A percentile compares a stretch with the other conserved stretches of the same genome.
Evolutionary conservation across 345 rosid genomes (phyloP).

Genomic region (Capsella bursapastoris): DNA sequence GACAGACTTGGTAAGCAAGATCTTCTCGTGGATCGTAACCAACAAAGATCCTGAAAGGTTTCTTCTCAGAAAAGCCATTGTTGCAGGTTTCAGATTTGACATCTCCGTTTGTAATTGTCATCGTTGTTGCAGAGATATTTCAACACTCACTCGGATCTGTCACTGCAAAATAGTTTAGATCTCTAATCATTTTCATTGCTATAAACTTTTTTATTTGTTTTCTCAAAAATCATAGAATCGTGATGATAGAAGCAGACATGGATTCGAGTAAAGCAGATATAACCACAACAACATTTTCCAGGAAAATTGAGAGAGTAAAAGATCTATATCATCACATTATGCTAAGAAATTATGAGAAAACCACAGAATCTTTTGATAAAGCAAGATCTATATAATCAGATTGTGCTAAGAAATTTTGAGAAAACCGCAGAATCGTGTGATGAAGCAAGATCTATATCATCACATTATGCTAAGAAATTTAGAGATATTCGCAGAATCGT

Average conservation of each 20-base stretch:
- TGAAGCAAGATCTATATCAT: no score
- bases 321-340: not conserved
- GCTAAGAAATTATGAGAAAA: not conserved
- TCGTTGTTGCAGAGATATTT: slow-evolving; percentile 12
- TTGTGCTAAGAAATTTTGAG: not conserved
- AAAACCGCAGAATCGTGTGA: not conserved
- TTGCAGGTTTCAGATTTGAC: slow-evolving; percentile 5
- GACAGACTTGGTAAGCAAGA: slow-evolving; percentile 83
- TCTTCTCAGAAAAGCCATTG: slow-evolving; percentile 44
- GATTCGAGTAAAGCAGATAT: not conserved
- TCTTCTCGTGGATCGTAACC: slow-evolving; percentile 96
- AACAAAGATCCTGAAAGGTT: slow-evolving; percentile 77
- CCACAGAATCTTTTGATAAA: no score
- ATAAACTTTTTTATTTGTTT: not conserved
- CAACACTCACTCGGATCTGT: slow-evolving; percentile 22
- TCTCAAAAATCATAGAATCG: not conserved
- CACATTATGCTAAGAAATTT: no score
- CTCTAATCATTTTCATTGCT: not conserved
- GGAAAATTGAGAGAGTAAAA: no score
- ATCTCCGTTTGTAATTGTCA: slow-evolving; percentile 49
- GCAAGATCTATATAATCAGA: no score
- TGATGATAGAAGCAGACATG: not conserved
- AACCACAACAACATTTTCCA: not conserved
- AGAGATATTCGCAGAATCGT: no score
- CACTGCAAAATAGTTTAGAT: not conserved